These are phyloP conservation scores for Vitis vinifera DNA, from an alignment of 164 flowering plant genomes.

Conservation along the genomic window DNA sequence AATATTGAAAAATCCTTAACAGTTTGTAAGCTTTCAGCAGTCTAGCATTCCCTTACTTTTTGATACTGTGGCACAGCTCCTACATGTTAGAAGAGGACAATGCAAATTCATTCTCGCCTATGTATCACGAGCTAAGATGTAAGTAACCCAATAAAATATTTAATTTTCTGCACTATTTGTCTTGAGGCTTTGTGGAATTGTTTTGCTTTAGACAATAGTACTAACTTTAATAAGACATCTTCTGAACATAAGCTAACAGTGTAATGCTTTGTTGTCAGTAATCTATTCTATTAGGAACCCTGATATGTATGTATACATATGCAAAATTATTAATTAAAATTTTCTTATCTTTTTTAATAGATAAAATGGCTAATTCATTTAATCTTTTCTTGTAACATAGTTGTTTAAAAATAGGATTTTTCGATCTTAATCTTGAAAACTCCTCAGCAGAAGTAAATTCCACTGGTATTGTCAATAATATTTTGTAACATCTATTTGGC, in stretches of 20 bases:
- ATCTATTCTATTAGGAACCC: no score
- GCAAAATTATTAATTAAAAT: no score
- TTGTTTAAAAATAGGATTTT: no score
- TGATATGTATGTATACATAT: no score
- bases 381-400: no score
- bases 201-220: neutral
- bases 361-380: no score
- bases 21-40: constrained; percentile 78
- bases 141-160: constrained; percentile 20
- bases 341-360: no score
- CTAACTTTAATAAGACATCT: neutral
- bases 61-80: constrained; percentile 66
- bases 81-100: constrained; percentile 29
- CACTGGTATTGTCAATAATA: no score
- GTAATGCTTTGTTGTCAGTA: neutral
- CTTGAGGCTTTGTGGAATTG: neutral
- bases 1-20: constrained; percentile 47
- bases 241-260: no score
- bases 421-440: no score
- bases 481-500: no score
- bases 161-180: neutral
- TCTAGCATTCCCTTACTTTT: constrained; percentile 76
- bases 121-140: constrained; percentile 81
- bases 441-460: no score
- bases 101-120: constrained; percentile 84